These are phyloP conservation scores for Penicillium griseofulvum DNA, from an alignment of 2,329 filamentous ascomycete species.

Conservation along the genomic window DNA sequence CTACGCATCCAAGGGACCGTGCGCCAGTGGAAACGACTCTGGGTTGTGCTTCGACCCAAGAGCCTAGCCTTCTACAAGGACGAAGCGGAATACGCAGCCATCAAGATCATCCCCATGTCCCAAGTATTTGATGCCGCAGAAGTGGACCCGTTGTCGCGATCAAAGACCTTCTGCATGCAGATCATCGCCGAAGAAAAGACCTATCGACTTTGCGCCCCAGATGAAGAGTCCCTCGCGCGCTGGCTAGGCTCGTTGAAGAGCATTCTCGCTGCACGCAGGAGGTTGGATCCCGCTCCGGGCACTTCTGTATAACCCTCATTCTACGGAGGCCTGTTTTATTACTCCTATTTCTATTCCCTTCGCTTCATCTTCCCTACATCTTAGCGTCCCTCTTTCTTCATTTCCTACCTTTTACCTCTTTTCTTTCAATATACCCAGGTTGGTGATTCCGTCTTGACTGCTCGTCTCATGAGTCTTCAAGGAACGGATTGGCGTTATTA, in stretches of 20 bases:
- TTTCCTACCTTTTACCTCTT: constrained; percentile 3
- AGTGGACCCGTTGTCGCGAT: constrained; percentile 80
- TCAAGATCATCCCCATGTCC: constrained; percentile 74
- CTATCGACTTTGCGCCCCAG: constrained; percentile 70
- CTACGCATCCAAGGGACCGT: constrained; percentile 77
- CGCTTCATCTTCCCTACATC: not conserved
- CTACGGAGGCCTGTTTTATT: not conserved
- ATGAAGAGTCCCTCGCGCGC: constrained; percentile 78
- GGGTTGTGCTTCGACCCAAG: constrained; percentile 83
- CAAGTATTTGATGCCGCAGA: constrained; percentile 88
- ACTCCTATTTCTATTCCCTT: not conserved
- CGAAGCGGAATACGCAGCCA: constrained; percentile 82
- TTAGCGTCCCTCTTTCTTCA: not conserved
- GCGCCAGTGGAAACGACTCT: constrained; percentile 90
- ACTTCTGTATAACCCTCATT: constrained; percentile 2
- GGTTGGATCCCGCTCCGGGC: constrained; percentile 25
- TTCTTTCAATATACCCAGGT: constrained; percentile 24
- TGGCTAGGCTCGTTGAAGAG: constrained; percentile 93
- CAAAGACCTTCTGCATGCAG: constrained; percentile 83
- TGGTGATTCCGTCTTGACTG: constrained; percentile 8
- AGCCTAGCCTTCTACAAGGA: constrained; percentile 91
- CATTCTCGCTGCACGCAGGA: constrained; percentile 40
- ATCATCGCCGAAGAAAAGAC: constrained; percentile 90
- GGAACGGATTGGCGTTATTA: constrained; percentile 15
- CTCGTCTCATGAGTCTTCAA: constrained; percentile 3